phyloP scores from a whole-genome alignment of 805 yeast species.

The Metschnikowia colocasiae region DNA sequence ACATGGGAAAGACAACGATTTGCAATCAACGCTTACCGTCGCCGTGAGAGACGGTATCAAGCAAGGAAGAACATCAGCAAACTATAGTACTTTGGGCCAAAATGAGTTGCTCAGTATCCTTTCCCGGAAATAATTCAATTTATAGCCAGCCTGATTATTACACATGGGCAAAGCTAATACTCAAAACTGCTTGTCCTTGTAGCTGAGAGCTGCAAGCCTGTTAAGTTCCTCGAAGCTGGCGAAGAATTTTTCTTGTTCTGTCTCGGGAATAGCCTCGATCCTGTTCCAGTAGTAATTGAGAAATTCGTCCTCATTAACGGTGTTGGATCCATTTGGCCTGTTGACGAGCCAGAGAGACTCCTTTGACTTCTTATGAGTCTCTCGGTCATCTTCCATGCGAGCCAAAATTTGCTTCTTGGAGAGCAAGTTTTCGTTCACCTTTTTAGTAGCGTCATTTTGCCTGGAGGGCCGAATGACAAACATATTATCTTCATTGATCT shows the following conservation, averaged over 20 bases:
- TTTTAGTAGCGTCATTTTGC: slow-evolving; percentile 23
- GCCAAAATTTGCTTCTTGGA: slow-evolving; percentile 56
- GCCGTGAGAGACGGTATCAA: slow-evolving; percentile 45
- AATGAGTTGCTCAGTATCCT: slow-evolving; percentile 63
- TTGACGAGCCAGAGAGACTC: slow-evolving; percentile 75
- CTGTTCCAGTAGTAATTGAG: slow-evolving; percentile 47
- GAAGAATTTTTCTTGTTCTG: slow-evolving; percentile 41
- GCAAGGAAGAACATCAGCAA: slow-evolving; percentile 53
- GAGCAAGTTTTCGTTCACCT: slow-evolving; percentile 21
- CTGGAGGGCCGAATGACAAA: slow-evolving; percentile 23
- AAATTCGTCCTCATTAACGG: slow-evolving; percentile 37
- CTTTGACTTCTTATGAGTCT: slow-evolving; percentile 78
- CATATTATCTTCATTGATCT: slow-evolving; percentile 21
- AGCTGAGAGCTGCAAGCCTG: slow-evolving; percentile 50
- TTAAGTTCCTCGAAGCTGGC: slow-evolving; percentile 53
- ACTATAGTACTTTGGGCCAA: slow-evolving; percentile 61
- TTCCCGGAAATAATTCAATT: slow-evolving; percentile 13
- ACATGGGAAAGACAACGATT: slow-evolving; percentile 30
- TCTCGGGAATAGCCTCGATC: slow-evolving; percentile 43
- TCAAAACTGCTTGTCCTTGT: slow-evolving; percentile 41
- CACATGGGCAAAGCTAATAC: not conserved
- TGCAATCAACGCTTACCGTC: slow-evolving; percentile 55
- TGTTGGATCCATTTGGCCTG: slow-evolving; percentile 36
- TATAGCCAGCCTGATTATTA: not conserved
- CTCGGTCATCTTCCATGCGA: slow-evolving; percentile 92